Base-by-base conservation (phyloP, 257 asterid genomes). In the Perilla frutescens region DNA sequence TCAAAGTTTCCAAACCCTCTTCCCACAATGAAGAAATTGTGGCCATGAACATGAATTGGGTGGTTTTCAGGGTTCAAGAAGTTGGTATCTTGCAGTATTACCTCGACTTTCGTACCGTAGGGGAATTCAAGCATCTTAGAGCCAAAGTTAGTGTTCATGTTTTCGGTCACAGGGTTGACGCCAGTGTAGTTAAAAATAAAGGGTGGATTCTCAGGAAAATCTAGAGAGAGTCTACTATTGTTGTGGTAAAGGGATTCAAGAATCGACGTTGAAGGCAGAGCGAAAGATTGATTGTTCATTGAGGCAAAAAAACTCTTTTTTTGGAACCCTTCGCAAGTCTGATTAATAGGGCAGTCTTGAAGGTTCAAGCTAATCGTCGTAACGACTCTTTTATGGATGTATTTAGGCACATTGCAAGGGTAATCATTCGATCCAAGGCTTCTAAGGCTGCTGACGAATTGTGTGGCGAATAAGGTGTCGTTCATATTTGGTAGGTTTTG, bases 11-110 rank as follows among this genome's bases (percentile, higher is more conserved):
- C 96, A 26, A 90, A 90, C 51, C 96, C 96, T 71, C 83, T 77
- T 0, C 96, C 96, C 45, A 90, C 92, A 8, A 92, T 77, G 59
- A 85, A 90, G 78, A 92, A 90, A 32, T 90, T 90, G 58, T 90
- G 91, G 1, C 96, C 98, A 26, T 92, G 98, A 6, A 90, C 68
- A 60, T 92, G 96, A 39, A 92, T 88, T 0, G 98, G 96, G 62
- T 92, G 98, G 70, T 88, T 92, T 34, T 90, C 96, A 0, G 88
- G 89, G 44, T 82, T 90, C 73, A 90, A 39, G 15, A 90, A 84
- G 20, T 69, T 87, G 0, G 96, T 92, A 32, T 84, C 94, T 14
- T 92, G 96, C 3, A 92, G 47, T 45, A 92, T 92, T 9, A 90
- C 84, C 55, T 92, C 96, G 0, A 92, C 85, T 40, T 14, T 82